Evolutionary conservation across 192 early-diverging fungal species (phyloP).

Genomic region (Rhizophlyctis rosea): DNA sequence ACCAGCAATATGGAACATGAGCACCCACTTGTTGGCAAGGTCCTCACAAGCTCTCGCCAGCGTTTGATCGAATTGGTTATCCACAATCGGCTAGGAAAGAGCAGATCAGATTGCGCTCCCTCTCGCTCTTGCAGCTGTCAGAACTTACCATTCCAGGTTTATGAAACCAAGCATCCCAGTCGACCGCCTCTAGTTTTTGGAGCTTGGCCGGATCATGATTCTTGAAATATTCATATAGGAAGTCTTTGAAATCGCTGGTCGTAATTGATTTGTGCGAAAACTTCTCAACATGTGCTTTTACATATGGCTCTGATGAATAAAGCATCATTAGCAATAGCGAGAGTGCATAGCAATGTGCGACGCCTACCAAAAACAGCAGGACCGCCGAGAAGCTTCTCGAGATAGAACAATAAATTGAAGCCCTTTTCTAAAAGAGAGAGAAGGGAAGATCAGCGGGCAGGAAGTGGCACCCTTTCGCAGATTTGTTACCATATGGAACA

Average conservation of each 20-base stretch:
- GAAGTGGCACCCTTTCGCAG: background rate
- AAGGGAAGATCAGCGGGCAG: slow-evolving; percentile 9
- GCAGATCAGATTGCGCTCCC: background rate
- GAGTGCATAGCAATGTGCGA: too few species aligned
- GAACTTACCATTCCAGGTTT: slow-evolving; percentile 76
- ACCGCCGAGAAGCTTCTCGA: slow-evolving; percentile 87
- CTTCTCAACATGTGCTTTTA: slow-evolving; percentile 58
- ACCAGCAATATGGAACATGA: too few species aligned
- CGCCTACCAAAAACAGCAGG: slow-evolving; percentile 74
- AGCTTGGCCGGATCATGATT: slow-evolving; percentile 62
- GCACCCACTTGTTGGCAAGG: slow-evolving; percentile 67
- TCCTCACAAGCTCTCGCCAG: slow-evolving; percentile 77
- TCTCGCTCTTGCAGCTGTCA: slow-evolving; percentile 1
- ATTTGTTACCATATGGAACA: background rate
- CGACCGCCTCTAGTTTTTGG: slow-evolving; percentile 70
- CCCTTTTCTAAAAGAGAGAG: slow-evolving; percentile 80
- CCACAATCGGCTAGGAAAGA: slow-evolving; percentile 64
- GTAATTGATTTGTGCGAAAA: slow-evolving; percentile 88
- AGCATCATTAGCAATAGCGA: background rate
- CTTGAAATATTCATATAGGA: slow-evolving; percentile 76
- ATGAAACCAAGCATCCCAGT: slow-evolving; percentile 90
- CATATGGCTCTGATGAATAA: slow-evolving; percentile 10
- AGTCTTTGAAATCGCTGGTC: slow-evolving; percentile 83
- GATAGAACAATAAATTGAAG: slow-evolving; percentile 88
- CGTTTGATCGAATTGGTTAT: slow-evolving; percentile 79